phyloP scores from a whole-genome alignment of 2,329 filamentous ascomycete species.

The Diaporthe vaccinii region DNA sequence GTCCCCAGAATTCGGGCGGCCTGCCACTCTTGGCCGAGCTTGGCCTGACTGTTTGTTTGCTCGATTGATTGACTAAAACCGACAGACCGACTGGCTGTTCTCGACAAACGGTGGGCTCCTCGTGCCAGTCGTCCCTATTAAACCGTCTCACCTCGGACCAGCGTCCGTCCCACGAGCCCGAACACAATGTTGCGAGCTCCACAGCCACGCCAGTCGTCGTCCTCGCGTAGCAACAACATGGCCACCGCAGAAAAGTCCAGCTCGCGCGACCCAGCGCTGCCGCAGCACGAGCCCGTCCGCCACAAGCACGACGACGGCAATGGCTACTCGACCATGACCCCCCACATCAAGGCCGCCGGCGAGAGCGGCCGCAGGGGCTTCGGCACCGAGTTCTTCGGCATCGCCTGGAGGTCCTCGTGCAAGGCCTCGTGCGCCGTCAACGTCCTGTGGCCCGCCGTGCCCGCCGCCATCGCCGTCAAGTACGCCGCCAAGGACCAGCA shows the following conservation, averaged over 20 bases:
- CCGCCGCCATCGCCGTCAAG: slow-evolving; percentile 75
- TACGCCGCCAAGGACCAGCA: slow-evolving; percentile 59
- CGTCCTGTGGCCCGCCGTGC: slow-evolving; percentile 81
- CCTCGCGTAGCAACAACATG: slow-evolving; percentile 31
- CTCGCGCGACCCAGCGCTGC: slow-evolving; percentile 46
- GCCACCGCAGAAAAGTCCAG: slow-evolving; percentile 38
- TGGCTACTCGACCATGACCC: slow-evolving; percentile 41
- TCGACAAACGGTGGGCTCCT: neutral
- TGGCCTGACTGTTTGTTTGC: neutral
- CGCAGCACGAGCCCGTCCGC: slow-evolving; percentile 42
- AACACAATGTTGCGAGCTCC: neutral
- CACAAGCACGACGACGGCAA: slow-evolving; percentile 41
- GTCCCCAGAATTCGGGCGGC: slow-evolving; percentile 18
- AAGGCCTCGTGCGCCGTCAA: slow-evolving; percentile 75
- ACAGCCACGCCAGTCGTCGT: slow-evolving; percentile 15
- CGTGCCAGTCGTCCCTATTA: slow-evolving; percentile 2
- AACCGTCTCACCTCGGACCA: neutral
- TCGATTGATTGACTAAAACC: neutral
- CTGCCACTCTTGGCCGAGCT: slow-evolving; percentile 9
- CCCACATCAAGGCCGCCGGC: slow-evolving; percentile 59
- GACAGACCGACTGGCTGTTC: neutral
- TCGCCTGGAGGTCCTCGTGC: slow-evolving; percentile 75
- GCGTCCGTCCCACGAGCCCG: neutral
- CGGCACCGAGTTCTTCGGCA: slow-evolving; percentile 71
- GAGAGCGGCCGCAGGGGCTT: slow-evolving; percentile 78